A percentile compares a stretch with the other conserved stretches of the same genome.
Evolutionary conservation across 1,284 basidiomycete species (phyloP).

Genomic region (Coriolopsis trogii): DNA sequence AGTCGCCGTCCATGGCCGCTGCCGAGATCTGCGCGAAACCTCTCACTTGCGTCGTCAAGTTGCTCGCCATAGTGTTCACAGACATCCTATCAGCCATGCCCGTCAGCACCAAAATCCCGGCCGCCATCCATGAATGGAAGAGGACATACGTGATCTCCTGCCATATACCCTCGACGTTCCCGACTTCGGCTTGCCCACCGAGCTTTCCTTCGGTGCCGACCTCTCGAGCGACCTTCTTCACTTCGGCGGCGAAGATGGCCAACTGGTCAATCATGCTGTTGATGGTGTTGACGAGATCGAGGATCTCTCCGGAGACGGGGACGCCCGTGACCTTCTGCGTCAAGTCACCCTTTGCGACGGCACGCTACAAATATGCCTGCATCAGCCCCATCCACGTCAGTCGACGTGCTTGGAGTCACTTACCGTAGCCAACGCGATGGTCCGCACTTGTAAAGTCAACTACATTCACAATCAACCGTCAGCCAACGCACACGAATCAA

Average conservation of each 20-base stretch:
- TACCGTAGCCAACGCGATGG: slow-evolving; percentile 90
- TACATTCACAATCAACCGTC: slow-evolving; percentile 28
- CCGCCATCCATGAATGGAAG: background rate
- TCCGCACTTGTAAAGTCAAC: slow-evolving; percentile 95
- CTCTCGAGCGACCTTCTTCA: slow-evolving; percentile 94
- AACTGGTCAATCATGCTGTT: slow-evolving; percentile 97
- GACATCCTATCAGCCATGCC: slow-evolving; percentile 68
- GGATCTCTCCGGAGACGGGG: slow-evolving; percentile 93
- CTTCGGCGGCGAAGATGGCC: slow-evolving; percentile 92
- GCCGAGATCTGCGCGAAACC: slow-evolving; percentile 99
- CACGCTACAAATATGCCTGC: slow-evolving; percentile 54
- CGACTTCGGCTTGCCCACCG: slow-evolving; percentile 96
- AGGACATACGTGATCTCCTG: slow-evolving; percentile 92
- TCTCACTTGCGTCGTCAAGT: slow-evolving; percentile 97
- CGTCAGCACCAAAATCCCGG: background rate
- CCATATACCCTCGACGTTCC: slow-evolving; percentile 98
- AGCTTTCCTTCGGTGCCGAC: slow-evolving; percentile 97
- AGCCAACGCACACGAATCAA: background rate
- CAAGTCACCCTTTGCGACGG: slow-evolving; percentile 93
- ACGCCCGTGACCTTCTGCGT: slow-evolving; percentile 94
- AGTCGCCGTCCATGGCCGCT: slow-evolving; percentile 98
- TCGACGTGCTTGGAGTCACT: slow-evolving; percentile 7
- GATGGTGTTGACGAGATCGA: slow-evolving; percentile 92
- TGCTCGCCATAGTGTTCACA: slow-evolving; percentile 96
- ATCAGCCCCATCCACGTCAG: background rate